These are phyloP conservation scores for Populus davidiana DNA, from an alignment of 345 rosid species.

Conservation along the genomic window DNA sequence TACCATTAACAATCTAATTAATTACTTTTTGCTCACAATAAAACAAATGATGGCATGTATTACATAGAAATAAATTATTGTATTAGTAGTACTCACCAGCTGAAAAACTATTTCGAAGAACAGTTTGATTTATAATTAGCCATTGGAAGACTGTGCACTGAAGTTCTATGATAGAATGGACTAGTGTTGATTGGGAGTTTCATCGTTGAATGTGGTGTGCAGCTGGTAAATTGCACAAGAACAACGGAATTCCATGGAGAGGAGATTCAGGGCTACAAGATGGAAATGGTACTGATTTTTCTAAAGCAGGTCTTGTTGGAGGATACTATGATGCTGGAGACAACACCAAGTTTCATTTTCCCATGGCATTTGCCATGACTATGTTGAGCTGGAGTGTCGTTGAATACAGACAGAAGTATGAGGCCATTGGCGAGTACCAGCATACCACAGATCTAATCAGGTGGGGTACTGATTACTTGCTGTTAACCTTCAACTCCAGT, in stretches of 20 bases:
- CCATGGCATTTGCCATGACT: constrained; percentile 84
- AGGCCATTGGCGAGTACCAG: constrained; percentile 53
- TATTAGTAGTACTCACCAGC: not conserved
- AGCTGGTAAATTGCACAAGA: constrained; percentile 80
- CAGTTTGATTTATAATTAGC: not conserved
- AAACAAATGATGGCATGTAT: too few species aligned
- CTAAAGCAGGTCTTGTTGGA: constrained; percentile 59
- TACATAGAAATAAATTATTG: not conserved
- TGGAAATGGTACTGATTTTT: constrained; percentile 45
- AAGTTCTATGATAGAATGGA: not conserved
- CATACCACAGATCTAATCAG: constrained; percentile 65
- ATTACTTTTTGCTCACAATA: not conserved
- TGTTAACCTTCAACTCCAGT: constrained; percentile 67
- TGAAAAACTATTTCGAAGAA: too few species aligned
- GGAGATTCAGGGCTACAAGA: constrained; percentile 66
- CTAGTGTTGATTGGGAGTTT: not conserved
- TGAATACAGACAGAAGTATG: constrained; percentile 66
- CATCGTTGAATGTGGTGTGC: constrained; percentile 9
- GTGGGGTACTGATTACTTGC: constrained; percentile 88
- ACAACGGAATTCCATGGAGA: constrained; percentile 65
- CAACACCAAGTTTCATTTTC: constrained; percentile 74
- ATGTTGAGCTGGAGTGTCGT: constrained; percentile 94
- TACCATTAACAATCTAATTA: not conserved
- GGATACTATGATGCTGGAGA: constrained; percentile 92
- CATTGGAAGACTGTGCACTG: not conserved